Evolutionary conservation across 495 filamentous ascomycete species (phyloP).

Genomic region (Penicillium tannophilum): DNA sequence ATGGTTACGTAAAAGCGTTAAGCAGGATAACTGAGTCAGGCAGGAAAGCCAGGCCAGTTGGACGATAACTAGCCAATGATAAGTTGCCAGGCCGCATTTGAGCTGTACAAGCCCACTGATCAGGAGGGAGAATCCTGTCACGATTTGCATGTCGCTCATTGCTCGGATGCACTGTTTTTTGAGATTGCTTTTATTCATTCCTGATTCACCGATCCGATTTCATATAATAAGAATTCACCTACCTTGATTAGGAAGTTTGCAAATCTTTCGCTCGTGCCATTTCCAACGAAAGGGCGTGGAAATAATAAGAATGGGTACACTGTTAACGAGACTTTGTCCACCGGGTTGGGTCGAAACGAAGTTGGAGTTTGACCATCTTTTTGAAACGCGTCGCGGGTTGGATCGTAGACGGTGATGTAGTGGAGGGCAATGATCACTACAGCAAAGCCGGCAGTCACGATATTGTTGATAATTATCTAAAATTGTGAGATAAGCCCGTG

Average conservation of each 20-base stretch:
- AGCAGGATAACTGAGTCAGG: slow-evolving; percentile 38
- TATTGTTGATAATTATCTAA: slow-evolving; percentile 3
- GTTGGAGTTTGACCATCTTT: neutral
- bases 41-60: slow-evolving; percentile 45
- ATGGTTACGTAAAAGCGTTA: slow-evolving; percentile 29
- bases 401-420: neutral
- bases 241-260: neutral
- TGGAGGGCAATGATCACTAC: neutral
- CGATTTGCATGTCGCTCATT: slow-evolving; percentile 22
- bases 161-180: neutral
- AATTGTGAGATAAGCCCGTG: too few species aligned
- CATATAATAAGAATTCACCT: neutral
- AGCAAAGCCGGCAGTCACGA: neutral
- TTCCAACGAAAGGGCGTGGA: neutral
- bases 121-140: slow-evolving; percentile 24
- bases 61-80: slow-evolving; percentile 34
- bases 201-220: neutral
- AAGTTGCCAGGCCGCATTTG: slow-evolving; percentile 21
- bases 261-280: neutral
- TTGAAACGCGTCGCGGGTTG: neutral
- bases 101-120: slow-evolving; percentile 24
- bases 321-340: neutral
- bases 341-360: neutral
- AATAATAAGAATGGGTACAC: neutral
- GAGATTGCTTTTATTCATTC: neutral